Evolutionary conservation across 2,329 filamentous ascomycete species (phyloP), one percentile per base, ranked within the genome.

Genomic region (Colletotrichum lentis): DNA sequence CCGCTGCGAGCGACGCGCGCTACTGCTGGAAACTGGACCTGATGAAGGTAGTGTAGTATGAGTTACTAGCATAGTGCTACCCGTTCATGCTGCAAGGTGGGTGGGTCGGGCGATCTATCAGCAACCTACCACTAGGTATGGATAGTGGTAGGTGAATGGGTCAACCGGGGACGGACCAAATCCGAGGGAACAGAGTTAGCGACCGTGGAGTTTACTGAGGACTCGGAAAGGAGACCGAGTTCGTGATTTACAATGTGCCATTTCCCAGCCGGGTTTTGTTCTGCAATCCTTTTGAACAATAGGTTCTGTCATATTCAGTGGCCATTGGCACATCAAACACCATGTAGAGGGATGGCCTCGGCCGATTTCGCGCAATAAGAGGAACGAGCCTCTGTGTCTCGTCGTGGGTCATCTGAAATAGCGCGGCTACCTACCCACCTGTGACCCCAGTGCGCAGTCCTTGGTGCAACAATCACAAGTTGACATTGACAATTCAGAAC

Each of bases 131-230:
- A n/a, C n/a, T n/a, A n/a, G n/a, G n/a, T n/a, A n/a, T n/a, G n/a
- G n/a, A n/a, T 35, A 37, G 50, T 35, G 50, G 31, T 61, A 65
- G 62, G n/a, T n/a, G n/a, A n/a, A n/a, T n/a, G 65, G 65, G 55
- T 61, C 20, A 65, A 44, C 65, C 65, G 46, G 49, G 43, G 20
- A 68, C 55, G 44, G 50, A 64, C 61, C 54, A 49, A 52, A 27
- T 50, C 50, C 57, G 54, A 55, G 61, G 35, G 41, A 49, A 46
- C 22, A 8, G 7, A 35, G 27, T n/a, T 3, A 14, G n/a, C 43
- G n/a, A 47, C 27, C 35, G 55, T 64, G 59, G 60, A 64, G 64
- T 56, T 11, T 37, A 16, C 6, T 8, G 16, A n/a, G 24, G 22
- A 43, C 27, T 18, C 20, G 10, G 22, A 27, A 24, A 24, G 27